These are phyloP conservation scores for Hypocreales sp. DNA, from an alignment of 2,329 filamentous ascomycete genomes.

Conservation along the genomic window DNA sequence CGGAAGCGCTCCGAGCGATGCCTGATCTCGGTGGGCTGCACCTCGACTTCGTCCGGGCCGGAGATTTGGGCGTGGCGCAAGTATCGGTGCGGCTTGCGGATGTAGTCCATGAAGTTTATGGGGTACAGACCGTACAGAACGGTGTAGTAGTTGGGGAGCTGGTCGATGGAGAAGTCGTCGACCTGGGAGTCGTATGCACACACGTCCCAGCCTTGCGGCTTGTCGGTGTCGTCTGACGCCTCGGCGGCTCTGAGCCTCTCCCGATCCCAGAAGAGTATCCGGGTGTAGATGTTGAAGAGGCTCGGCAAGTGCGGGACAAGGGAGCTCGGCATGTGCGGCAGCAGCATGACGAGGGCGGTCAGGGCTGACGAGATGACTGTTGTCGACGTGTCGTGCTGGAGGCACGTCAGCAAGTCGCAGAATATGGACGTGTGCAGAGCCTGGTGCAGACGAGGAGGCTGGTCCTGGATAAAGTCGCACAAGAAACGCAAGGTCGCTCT, in stretches of 20 bases:
- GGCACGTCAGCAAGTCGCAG: slow-evolving; percentile 53
- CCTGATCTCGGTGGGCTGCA: slow-evolving; percentile 64
- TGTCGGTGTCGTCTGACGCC: slow-evolving; percentile 22
- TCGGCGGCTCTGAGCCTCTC: slow-evolving; percentile 26
- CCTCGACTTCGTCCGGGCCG: slow-evolving; percentile 57
- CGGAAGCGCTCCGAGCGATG: slow-evolving; percentile 62
- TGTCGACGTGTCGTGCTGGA: slow-evolving; percentile 65
- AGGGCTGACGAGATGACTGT: slow-evolving; percentile 62
- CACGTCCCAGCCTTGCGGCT: slow-evolving; percentile 42
- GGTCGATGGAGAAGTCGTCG: slow-evolving; percentile 46
- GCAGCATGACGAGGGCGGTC: slow-evolving; percentile 63
- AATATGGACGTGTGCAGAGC: slow-evolving; percentile 60
- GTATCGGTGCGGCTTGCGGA: slow-evolving; percentile 67
- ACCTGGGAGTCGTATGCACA: slow-evolving; percentile 44
- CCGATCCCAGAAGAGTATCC: slow-evolving; percentile 64
- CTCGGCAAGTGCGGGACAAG: slow-evolving; percentile 53
- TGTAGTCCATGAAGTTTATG: slow-evolving; percentile 75
- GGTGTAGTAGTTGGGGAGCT: slow-evolving; percentile 63
- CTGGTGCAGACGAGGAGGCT: slow-evolving; percentile 66
- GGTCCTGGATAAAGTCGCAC: slow-evolving; percentile 56
- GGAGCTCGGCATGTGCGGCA: slow-evolving; percentile 66
- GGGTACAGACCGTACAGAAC: slow-evolving; percentile 73
- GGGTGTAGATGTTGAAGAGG: slow-evolving; percentile 68
- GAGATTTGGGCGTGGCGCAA: slow-evolving; percentile 57
- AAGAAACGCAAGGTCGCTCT: slow-evolving; percentile 50